Conservation (phyloP, 345 rosid species). For the Eucalyptus cladocalyx region DNA sequence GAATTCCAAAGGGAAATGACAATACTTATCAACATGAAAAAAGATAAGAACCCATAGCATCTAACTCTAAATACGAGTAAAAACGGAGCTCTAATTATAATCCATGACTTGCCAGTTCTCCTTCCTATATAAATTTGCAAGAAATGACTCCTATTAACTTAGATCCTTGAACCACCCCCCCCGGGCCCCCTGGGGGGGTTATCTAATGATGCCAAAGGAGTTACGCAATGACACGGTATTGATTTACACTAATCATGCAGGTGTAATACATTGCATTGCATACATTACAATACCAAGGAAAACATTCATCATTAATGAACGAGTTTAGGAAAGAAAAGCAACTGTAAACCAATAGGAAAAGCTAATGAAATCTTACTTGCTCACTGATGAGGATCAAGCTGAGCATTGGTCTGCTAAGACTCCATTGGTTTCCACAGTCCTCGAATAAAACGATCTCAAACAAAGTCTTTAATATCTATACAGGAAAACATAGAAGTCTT, state of each 20-base stretch:
- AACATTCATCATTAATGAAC: background rate
- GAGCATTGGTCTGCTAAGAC: slow-evolving; percentile 98
- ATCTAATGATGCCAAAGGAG: background rate
- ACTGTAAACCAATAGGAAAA: background rate
- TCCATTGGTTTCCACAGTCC: slow-evolving; percentile 97
- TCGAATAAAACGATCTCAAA: slow-evolving; percentile 92
- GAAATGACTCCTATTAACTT: background rate
- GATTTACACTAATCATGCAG: background rate
- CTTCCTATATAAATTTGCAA: background rate
- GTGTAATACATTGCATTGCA: background rate
- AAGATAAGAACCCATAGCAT: background rate
- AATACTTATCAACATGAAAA: background rate
- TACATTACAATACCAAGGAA: background rate
- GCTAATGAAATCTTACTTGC: slow-evolving; percentile 34
- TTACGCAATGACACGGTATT: background rate
- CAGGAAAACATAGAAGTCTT: background rate
- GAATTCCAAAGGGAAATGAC: background rate
- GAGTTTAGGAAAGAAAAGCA: background rate
- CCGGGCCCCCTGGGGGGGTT: no score
- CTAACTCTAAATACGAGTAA: background rate
- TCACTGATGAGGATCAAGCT: slow-evolving; percentile 86
- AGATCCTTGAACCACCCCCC: background rate
- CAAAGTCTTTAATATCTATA: slow-evolving; percentile 83
- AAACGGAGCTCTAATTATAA: background rate
- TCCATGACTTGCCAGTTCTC: background rate